Evolutionary conservation across 495 filamentous ascomycete genomes (phyloP).

Genomic region (Penicillium parvum): DNA sequence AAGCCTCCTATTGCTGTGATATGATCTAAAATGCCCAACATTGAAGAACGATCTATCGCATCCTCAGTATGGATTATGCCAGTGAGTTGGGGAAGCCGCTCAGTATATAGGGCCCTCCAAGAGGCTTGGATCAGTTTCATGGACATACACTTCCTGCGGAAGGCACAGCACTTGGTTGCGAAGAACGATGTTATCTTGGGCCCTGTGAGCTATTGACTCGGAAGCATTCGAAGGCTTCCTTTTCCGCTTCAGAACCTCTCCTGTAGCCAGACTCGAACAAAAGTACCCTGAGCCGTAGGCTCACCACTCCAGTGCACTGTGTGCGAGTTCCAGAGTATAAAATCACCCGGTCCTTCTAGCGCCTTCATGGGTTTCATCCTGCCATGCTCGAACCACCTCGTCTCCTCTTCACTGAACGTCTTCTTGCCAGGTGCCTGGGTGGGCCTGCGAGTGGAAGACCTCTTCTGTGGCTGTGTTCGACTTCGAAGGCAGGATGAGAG

Average conservation of each 20-base stretch:
- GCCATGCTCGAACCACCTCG: slow-evolving; percentile 30
- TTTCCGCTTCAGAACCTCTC: slow-evolving; percentile 30
- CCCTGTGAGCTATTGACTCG: slow-evolving; percentile 43
- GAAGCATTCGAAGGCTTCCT: slow-evolving; percentile 31
- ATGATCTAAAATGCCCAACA: no score
- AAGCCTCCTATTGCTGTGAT: no score
- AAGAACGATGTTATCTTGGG: slow-evolving; percentile 29
- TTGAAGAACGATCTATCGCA: no score
- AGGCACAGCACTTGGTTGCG: slow-evolving; percentile 16
- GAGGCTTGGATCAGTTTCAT: slow-evolving; percentile 27
- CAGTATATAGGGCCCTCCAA: slow-evolving; percentile 29
- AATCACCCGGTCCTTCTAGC: slow-evolving; percentile 35
- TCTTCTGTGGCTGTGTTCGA: slow-evolving; percentile 29
- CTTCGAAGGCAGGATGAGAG: slow-evolving; percentile 27
- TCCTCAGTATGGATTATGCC: slow-evolving; percentile 29
- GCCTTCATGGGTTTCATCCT: slow-evolving; percentile 34
- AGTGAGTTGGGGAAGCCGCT: slow-evolving; percentile 31
- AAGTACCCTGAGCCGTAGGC: slow-evolving; percentile 28
- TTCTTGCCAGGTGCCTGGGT: slow-evolving; percentile 21
- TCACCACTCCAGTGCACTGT: slow-evolving; percentile 34
- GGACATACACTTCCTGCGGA: slow-evolving; percentile 29
- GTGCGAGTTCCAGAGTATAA: slow-evolving; percentile 43
- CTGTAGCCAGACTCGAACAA: slow-evolving; percentile 27
- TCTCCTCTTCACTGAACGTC: slow-evolving; percentile 29
- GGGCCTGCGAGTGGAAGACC: slow-evolving; percentile 32